phyloP scores from a whole-genome alignment of 208 protist species.

The Leptomonas pyrrhocoris region DNA sequence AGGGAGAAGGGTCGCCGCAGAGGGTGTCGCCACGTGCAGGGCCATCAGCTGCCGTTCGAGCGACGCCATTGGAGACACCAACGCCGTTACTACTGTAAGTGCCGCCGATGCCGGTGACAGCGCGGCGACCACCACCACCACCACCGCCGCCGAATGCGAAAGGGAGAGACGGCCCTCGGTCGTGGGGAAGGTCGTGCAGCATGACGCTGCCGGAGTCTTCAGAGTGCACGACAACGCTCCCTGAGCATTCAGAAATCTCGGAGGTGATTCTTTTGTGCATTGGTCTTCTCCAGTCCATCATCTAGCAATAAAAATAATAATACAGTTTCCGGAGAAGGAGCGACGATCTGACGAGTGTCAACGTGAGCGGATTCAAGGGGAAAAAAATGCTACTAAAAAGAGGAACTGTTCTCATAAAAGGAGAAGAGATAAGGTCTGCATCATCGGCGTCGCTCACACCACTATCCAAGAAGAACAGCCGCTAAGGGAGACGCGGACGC shows the following conservation, averaged over 20 bases:
- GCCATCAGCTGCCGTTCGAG: not conserved
- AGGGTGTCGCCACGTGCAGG: not conserved
- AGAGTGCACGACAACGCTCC: conserved; percentile 21
- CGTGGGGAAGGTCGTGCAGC: conserved; percentile 12
- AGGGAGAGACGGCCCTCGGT: not conserved
- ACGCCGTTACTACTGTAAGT: not conserved
- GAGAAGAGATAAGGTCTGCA: too few relatives aligned
- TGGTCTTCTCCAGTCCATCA: not conserved
- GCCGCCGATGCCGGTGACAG: not conserved
- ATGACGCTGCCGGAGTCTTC: conserved; percentile 22
- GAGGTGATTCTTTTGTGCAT: conserved; percentile 1
- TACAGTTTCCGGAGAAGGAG: too few relatives aligned
- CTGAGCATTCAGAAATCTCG: not conserved
- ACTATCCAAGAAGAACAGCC: too few relatives aligned
- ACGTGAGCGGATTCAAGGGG: too few relatives aligned
- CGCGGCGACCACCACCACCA: not conserved
- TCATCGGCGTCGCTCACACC: too few relatives aligned
- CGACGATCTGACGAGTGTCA: too few relatives aligned
- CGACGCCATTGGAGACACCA: not conserved
- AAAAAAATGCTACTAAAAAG: too few relatives aligned
- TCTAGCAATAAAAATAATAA: not conserved
- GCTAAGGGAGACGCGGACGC: too few relatives aligned
- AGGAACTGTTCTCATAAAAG: too few relatives aligned
- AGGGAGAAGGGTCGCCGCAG: too few relatives aligned
- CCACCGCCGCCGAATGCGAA: not conserved